Conservation (phyloP, 345 rosid species). For the Raphanus sativus region DNA sequence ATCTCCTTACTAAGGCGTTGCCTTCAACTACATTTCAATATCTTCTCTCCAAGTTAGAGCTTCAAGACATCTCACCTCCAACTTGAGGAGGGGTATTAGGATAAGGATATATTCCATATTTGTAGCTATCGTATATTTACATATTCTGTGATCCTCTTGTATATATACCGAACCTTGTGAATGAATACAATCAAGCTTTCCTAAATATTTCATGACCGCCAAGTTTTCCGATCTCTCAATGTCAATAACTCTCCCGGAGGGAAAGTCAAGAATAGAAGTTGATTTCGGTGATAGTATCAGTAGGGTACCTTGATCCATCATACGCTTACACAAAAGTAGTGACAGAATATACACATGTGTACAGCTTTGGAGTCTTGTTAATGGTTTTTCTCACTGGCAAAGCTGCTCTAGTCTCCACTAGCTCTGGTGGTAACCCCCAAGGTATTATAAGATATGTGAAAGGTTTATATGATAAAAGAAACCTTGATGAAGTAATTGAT, state of each 20-base stretch:
- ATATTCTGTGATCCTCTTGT: too few relatives aligned
- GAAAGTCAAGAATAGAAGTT: neutral
- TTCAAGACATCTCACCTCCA: too few relatives aligned
- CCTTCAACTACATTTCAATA: too few relatives aligned
- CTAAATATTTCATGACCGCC: neutral
- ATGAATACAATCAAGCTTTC: too few relatives aligned
- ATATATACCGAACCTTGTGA: too few relatives aligned
- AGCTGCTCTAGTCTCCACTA: neutral
- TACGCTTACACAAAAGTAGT: neutral
- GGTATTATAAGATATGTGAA: neutral
- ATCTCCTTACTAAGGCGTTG: too few relatives aligned
- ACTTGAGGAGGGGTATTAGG: too few relatives aligned
- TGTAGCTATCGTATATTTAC: too few relatives aligned
- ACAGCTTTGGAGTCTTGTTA: neutral
- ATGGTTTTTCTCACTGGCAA: slow-evolving; percentile 13
- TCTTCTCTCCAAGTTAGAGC: too few relatives aligned
- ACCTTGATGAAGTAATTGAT: neutral
- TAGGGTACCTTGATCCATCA: neutral
- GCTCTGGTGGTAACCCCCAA: neutral
- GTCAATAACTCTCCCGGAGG: neutral
- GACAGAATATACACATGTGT: slow-evolving; percentile 4
- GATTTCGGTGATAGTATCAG: neutral
- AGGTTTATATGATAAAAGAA: neutral
- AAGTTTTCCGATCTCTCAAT: neutral
- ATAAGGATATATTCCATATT: too few relatives aligned